A percentile compares a stretch with the other conserved stretches of the same genome.
phyloP scores from a whole-genome alignment of 2,329 filamentous ascomycete genomes.

The Ploettnerulaceae sp. region DNA sequence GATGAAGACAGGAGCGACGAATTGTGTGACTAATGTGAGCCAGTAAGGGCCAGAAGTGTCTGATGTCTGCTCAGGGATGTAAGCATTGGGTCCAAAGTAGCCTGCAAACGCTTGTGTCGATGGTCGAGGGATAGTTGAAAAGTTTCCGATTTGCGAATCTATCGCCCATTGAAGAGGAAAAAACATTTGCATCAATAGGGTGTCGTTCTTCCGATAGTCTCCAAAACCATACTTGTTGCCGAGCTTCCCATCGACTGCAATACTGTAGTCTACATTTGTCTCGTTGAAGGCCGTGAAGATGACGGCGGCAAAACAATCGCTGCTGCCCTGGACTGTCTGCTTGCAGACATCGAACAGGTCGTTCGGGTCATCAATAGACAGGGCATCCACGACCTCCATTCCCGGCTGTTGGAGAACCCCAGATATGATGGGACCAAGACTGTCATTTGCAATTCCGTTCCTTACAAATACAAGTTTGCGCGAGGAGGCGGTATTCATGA shows the following conservation, averaged over 20 bases:
- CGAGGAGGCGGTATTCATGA: constrained; percentile 12
- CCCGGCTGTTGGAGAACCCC: constrained; percentile 18
- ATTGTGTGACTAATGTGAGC: constrained; percentile 16
- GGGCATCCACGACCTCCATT: constrained; percentile 13
- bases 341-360: constrained; percentile 26
- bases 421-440: constrained; percentile 20
- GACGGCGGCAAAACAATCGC: constrained; percentile 27
- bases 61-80: neutral
- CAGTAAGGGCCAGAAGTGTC: constrained; percentile 12
- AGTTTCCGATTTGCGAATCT: constrained; percentile 22
- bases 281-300: constrained; percentile 25
- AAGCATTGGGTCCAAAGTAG: constrained; percentile 7
- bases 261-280: constrained; percentile 25
- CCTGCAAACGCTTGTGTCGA: constrained; percentile 21
- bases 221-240: constrained; percentile 1
- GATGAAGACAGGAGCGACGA: constrained; percentile 26
- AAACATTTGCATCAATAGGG: constrained; percentile 10
- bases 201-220: constrained; percentile 16
- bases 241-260: constrained; percentile 21
- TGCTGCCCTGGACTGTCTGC: constrained; percentile 20
- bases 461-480: constrained; percentile 26
- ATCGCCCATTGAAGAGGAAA: constrained; percentile 27
- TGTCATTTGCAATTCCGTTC: constrained; percentile 21
- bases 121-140: constrained; percentile 17
- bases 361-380: constrained; percentile 17